A percentile compares a stretch with the other conserved stretches of the same genome.
phyloP scores from a whole-genome alignment of 169 alveolate species.

The Ichthyophthirius multifiliis region DNA sequence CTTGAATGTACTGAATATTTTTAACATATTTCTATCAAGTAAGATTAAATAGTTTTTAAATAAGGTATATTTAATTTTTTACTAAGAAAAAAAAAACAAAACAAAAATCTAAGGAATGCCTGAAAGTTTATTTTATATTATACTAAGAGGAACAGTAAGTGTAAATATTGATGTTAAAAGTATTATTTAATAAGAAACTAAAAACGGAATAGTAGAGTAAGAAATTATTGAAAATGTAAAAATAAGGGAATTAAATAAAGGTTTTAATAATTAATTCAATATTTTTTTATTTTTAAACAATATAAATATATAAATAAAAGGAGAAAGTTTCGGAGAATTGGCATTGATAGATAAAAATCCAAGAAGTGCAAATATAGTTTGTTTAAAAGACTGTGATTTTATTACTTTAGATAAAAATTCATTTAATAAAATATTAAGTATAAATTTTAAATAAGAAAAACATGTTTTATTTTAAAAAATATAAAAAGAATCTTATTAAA shows the following conservation, averaged over 20 bases:
- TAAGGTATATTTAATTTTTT: neutral
- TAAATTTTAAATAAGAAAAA: neutral
- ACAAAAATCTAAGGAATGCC: neutral
- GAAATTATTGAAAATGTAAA: neutral
- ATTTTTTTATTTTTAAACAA: neutral
- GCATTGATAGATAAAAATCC: constrained; percentile 72
- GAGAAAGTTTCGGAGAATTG: constrained; percentile 75
- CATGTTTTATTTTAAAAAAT: neutral
- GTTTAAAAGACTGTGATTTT: constrained; percentile 60
- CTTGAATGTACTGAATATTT: neutral
- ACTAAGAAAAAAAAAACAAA: neutral
- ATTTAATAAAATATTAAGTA: neutral
- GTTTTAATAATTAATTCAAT: neutral
- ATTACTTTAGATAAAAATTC: constrained; percentile 40
- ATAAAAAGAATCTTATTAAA: neutral
- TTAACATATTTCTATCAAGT: neutral
- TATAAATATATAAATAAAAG: neutral
- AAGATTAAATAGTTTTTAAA: neutral
- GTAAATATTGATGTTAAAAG: neutral
- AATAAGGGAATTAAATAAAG: neutral
- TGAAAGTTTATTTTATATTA: constrained; percentile 20
- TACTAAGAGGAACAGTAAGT: constrained; percentile 19
- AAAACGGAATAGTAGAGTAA: neutral
- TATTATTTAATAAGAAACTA: neutral
- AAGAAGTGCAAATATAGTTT: constrained; percentile 68